phyloP scores from a whole-genome alignment of 768 basidiomycete genomes.

The Tephrocybe rancida region DNA sequence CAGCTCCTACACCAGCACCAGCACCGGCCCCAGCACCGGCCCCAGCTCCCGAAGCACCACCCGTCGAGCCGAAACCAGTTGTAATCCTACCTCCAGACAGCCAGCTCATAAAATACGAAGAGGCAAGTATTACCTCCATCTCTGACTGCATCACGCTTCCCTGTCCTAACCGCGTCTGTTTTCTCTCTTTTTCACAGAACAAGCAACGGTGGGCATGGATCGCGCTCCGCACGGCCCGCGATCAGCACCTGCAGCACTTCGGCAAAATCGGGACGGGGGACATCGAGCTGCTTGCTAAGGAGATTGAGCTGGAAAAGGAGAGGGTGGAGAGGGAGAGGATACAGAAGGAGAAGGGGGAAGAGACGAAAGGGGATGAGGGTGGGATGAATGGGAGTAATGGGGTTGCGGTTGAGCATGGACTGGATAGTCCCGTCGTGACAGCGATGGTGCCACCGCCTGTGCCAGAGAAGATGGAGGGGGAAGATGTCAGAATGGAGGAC shows the following conservation, averaged over 20 bases:
- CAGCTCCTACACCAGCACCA: constrained; percentile 23
- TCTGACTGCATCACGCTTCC: constrained; percentile 4
- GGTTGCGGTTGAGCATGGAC: constrained; percentile 31
- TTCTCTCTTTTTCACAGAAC: constrained; percentile 45
- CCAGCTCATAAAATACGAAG: constrained; percentile 61
- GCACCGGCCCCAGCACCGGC: constrained; percentile 19
- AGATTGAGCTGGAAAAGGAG: constrained; percentile 56
- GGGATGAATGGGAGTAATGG: not conserved
- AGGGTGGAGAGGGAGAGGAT: constrained; percentile 42
- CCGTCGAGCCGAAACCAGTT: constrained; percentile 23
- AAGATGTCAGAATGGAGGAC: constrained; percentile 55
- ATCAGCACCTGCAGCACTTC: constrained; percentile 74
- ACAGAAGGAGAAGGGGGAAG: constrained; percentile 26
- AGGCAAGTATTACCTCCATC: constrained; percentile 42
- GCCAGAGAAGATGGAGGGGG: constrained; percentile 31
- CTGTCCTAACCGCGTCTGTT: constrained; percentile 6
- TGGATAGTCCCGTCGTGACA: constrained; percentile 32
- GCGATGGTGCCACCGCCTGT: constrained; percentile 20
- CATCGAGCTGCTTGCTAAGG: constrained; percentile 51
- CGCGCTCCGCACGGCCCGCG: constrained; percentile 74
- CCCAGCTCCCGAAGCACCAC: constrained; percentile 24
- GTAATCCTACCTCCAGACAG: constrained; percentile 36
- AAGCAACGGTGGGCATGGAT: constrained; percentile 83
- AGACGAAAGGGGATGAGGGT: constrained; percentile 2
- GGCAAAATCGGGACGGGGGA: constrained; percentile 84